Evolutionary conservation across 1,284 basidiomycete species (phyloP).

Genomic region (Boletellus dicymbophilus): DNA sequence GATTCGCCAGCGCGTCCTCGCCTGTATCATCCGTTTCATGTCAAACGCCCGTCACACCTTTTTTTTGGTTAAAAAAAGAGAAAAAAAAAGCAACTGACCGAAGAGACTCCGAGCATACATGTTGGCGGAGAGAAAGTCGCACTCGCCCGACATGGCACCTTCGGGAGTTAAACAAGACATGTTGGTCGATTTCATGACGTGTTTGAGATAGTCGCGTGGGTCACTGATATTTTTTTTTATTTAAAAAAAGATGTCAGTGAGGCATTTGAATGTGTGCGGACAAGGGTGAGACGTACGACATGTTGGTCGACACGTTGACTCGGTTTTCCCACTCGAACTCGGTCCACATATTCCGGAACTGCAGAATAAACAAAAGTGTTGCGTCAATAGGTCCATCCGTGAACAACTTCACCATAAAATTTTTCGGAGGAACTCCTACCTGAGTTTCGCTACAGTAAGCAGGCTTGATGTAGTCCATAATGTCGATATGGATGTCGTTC

Average conservation of each 20-base stretch:
- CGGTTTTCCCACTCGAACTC: conserved; percentile 94
- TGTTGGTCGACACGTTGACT: conserved; percentile 79
- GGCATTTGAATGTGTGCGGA: no score
- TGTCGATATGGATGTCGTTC: conserved; percentile 98
- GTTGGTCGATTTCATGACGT: conserved; percentile 84
- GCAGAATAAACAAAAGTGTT: no score
- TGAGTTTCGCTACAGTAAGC: conserved; percentile 95
- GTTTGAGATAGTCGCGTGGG: conserved; percentile 74
- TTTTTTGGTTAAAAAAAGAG: no score
- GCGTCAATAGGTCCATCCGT: no score
- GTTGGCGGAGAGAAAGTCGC: conserved; percentile 84
- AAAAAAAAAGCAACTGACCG: conserved; percentile 42
- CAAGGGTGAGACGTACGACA: conserved; percentile 58
- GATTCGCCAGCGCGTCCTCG: conserved; percentile 96
- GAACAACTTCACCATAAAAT: no score
- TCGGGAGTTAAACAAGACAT: conserved; percentile 88
- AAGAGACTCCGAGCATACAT: conserved; percentile 81
- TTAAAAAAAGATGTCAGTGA: no score
- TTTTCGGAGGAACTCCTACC: no score
- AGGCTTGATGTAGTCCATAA: conserved; percentile 99
- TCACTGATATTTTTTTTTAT: no score
- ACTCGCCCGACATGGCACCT: conserved; percentile 79
- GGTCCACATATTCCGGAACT: conserved; percentile 95
- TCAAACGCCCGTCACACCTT: neutral
- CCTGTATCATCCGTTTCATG: conserved; percentile 36